phyloP scores from a whole-genome alignment of 345 rosid species.

The Gossypium australe region DNA sequence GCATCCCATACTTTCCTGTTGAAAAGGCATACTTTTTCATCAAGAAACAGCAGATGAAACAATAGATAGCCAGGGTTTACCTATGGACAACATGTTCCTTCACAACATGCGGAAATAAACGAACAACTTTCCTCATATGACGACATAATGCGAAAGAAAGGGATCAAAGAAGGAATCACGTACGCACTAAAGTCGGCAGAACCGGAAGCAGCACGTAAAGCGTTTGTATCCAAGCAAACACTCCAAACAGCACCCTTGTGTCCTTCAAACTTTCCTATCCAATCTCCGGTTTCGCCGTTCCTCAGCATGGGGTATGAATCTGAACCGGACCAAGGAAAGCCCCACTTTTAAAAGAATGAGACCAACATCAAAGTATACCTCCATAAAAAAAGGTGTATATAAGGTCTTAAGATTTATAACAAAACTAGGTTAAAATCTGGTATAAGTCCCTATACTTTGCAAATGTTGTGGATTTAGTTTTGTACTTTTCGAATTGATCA shows the following conservation, averaged over 20 bases:
- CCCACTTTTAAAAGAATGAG: no score
- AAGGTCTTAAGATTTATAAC: neutral
- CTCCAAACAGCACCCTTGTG: conserved; percentile 99
- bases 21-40: neutral
- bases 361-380: no score
- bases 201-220: conserved; percentile 86
- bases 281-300: conserved; percentile 98
- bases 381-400: no score
- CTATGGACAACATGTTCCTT: neutral
- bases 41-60: neutral
- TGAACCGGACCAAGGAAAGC: conserved; percentile 16
- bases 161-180: conserved; percentile 13
- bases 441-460: no score
- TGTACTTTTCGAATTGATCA: no score
- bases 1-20: conserved; percentile 82
- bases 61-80: no score
- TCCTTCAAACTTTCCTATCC: conserved; percentile 98
- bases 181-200: conserved; percentile 97
- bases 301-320: conserved; percentile 96
- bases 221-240: conserved; percentile 79
- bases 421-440: no score
- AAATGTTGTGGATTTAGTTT: no score
- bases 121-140: no score
- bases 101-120: neutral
- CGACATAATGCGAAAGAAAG: neutral